Evolutionary conservation across 2,329 filamentous ascomycete species (phyloP).

Genomic region (Lizonia empirigonia): DNA sequence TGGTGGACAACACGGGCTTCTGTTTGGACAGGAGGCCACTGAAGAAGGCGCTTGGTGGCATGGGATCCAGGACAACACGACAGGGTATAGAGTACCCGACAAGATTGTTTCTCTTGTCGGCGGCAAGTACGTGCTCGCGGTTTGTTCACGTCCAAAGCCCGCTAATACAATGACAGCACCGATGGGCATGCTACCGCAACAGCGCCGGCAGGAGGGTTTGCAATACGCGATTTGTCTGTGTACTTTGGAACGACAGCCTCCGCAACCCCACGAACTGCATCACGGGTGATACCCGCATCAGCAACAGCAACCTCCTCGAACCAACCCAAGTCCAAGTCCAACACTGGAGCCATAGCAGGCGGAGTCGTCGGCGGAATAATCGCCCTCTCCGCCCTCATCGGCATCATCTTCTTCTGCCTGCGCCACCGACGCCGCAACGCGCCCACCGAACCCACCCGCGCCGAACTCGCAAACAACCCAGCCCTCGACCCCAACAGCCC

Average conservation of each 20-base stretch:
- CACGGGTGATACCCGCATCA: slow-evolving; percentile 46
- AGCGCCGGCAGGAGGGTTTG: slow-evolving; percentile 56
- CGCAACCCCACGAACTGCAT: slow-evolving; percentile 55
- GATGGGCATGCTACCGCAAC: slow-evolving; percentile 59
- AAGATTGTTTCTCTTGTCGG: slow-evolving; percentile 57
- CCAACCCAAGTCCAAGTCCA: slow-evolving; percentile 2
- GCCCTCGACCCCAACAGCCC: neutral
- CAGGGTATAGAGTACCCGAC: slow-evolving; percentile 47
- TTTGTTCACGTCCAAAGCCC: slow-evolving; percentile 1
- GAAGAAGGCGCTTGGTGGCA: slow-evolving; percentile 36
- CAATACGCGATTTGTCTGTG: slow-evolving; percentile 54
- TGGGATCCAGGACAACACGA: slow-evolving; percentile 17
- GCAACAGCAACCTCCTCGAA: slow-evolving; percentile 2
- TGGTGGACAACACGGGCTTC: slow-evolving; percentile 60
- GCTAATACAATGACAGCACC: slow-evolving; percentile 24
- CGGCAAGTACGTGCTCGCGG: slow-evolving; percentile 22
- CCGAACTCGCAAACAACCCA: neutral
- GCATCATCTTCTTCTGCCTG: slow-evolving; percentile 30
- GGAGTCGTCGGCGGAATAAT: slow-evolving; percentile 44
- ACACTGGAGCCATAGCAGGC: slow-evolving; percentile 42
- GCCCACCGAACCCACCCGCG: neutral
- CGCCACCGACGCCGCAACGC: slow-evolving; percentile 23
- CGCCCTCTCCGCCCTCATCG: slow-evolving; percentile 25
- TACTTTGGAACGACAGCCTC: slow-evolving; percentile 58
- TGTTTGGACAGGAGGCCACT: slow-evolving; percentile 54